Percentiles rank a stretch among this genome's conserved stretches.
Conservation (phyloP, 1,284 basidiomycete species). For the Pyrrhoderma noxium region DNA sequence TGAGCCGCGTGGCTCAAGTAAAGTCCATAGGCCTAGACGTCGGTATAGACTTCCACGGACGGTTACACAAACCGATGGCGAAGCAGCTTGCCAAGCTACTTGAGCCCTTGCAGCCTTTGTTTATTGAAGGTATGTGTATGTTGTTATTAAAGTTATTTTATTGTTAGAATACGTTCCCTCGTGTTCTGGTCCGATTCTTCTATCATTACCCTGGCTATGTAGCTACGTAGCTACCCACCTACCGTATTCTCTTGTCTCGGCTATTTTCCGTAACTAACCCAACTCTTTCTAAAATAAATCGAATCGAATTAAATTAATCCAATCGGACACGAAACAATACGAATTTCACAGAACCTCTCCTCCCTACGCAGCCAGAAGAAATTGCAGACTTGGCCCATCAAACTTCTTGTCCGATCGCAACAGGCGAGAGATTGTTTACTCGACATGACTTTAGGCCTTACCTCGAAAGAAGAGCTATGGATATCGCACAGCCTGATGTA, state of each 20-base stretch:
- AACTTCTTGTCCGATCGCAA: slow-evolving; percentile 61
- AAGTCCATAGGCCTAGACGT: slow-evolving; percentile 61
- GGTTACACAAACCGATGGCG: slow-evolving; percentile 71
- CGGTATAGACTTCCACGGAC: slow-evolving; percentile 54
- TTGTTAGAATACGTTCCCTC: too few relatives aligned
- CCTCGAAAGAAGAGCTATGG: slow-evolving; percentile 59
- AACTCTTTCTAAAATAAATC: too few relatives aligned
- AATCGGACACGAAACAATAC: too few relatives aligned
- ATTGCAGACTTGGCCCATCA: slow-evolving; percentile 56
- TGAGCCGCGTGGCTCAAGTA: slow-evolving; percentile 57
- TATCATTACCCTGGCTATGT: too few relatives aligned
- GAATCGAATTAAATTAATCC: too few relatives aligned
- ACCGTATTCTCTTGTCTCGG: too few relatives aligned
- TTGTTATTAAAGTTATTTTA: too few relatives aligned
- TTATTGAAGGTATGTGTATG: slow-evolving; percentile 52
- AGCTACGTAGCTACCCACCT: too few relatives aligned
- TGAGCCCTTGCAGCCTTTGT: slow-evolving; percentile 60
- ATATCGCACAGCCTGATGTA: slow-evolving; percentile 73
- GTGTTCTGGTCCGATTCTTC: too few relatives aligned
- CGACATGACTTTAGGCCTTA: slow-evolving; percentile 67
- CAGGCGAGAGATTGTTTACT: slow-evolving; percentile 67
- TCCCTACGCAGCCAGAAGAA: slow-evolving; percentile 62
- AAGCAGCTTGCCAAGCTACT: slow-evolving; percentile 65
- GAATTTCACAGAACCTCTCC: slow-evolving; percentile 53
- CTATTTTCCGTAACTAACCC: too few relatives aligned